Evolutionary conservation across 441 rosid species (phyloP), one percentile per base, ranked within the genome.

Genomic region (Heliophila coronopifolia): DNA sequence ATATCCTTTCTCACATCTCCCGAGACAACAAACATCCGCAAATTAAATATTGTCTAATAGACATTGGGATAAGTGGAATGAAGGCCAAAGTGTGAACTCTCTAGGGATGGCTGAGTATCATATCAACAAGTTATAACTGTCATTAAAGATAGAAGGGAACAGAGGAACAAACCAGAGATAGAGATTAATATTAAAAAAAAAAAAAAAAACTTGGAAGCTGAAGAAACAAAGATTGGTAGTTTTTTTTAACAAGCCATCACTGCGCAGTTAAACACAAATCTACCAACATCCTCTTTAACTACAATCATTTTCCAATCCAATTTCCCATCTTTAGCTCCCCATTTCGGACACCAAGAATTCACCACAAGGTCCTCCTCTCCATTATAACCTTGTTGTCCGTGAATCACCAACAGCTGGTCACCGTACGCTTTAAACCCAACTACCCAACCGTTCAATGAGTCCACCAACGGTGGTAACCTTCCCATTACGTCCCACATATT

Each of bases 11-110:
- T 61, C 83, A 16, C 86, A 73, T 51, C 65, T 77, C 43, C 64
- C 80, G 50, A 63, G 75, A 30, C 89, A 77, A 50, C 90, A 80
- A 37, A 50, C 60, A 7, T 71, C 83, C 1, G 67, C 83, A 66
- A 83, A 80, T 76, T 68, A 83, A 22, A 52, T 42, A 8, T 50
- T 75, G 63, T 75, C 94, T 41, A 88, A 77, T 74, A 89, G 97
- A 19, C 83, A 58, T 40, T 88, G 95, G 95, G 83, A 76, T 74
- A 79, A 82, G 20, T 80, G 79, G 92, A 85, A 68, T 65, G 89
- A 81, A 61, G 73, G 73, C 44, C 95, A 75, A 53, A 70, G 69
- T 66, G 84, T 80, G 60, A 80, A 73, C 34, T 60, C 59, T 65
- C 13, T 83, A 20, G 70, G 73, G 16, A 69, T 85, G 73, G 76